Evolutionary conservation across 2,329 filamentous ascomycete species (phyloP), one percentile per base, ranked within the genome.

Genomic region (Cercospora sp.): DNA sequence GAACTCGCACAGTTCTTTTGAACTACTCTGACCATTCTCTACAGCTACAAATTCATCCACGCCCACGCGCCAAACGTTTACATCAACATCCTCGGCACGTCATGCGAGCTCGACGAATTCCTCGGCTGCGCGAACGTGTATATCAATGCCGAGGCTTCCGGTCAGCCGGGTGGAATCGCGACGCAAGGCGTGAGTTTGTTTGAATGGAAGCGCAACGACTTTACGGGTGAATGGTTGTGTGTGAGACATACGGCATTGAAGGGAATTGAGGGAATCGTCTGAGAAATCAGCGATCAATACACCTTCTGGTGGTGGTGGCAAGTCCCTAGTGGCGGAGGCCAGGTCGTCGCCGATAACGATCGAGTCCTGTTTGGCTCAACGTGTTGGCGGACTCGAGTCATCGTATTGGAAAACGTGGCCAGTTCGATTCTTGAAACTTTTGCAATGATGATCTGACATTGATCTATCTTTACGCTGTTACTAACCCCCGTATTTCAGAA

Each of bases 141-240:
- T 34, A 37, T 70, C 28, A 63, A 63, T 37, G 63, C 64, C 40
- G 60, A 68, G 12, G 66, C 60, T 16, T 8, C 63, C 5, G 63
- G 62, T n/a, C 63, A 69, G 24, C 60, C 60, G 10, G 64, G 63
- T 32, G 66, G 66, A 4, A 59, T 70, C 37, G 63, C 61, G n/a
- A 63, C 66, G n/a, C 59, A 67, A 34, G 68, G 63, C 32, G 62
- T 68, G 16, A 70, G 65, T 32, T 45, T 66, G 13, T 57, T 68
- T 12, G 55, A 60, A 10, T 68, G 66, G 63, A 67, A 57, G 58
- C 66, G 66, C 6, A 58, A 34, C 5, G 55, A 30, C 9, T 45
- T 28, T 10, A 61, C 10, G 7, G 59, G 63, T 2, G 26, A 61
- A 28, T 68, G 68, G 66, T 57, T 70, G n/a, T 70, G 66, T 55